Conservation (phyloP, 2,329 filamentous ascomycete genomes). For the Alternaria sp. region DNA sequence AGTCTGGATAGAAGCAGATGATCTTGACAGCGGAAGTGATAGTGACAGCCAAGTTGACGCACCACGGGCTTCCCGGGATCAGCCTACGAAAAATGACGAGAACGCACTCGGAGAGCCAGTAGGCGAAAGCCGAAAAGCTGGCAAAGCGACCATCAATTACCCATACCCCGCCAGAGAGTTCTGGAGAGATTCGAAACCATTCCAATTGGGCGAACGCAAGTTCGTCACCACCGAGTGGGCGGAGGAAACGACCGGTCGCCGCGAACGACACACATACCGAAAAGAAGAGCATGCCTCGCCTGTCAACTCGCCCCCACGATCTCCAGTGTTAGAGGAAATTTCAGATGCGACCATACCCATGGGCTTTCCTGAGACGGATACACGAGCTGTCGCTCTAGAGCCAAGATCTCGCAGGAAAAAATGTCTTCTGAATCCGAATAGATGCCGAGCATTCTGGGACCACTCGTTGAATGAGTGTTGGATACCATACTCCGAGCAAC, state of each 20-base stretch:
- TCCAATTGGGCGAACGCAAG: neutral
- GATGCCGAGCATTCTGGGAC: conserved; percentile 7
- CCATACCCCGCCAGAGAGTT: neutral
- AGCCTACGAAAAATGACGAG: neutral
- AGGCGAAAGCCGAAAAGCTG: neutral
- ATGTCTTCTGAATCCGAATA: neutral
- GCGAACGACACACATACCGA: conserved; percentile 9
- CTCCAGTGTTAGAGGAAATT: neutral
- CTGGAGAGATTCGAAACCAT: neutral
- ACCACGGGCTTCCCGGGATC: neutral
- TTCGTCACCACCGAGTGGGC: neutral
- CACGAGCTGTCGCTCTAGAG: neutral
- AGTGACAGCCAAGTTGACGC: neutral
- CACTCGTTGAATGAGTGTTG: conserved; percentile 4
- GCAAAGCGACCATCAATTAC: neutral
- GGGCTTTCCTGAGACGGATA: neutral
- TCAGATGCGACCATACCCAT: neutral
- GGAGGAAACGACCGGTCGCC: conserved; percentile 9
- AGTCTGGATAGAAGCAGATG: neutral
- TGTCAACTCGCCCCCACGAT: conserved; percentile 11
- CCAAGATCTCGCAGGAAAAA: neutral
- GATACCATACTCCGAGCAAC: neutral
- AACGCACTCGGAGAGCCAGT: neutral
- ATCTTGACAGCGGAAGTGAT: neutral
- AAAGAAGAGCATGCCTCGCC: neutral